Base-by-base conservation (phyloP, 768 basidiomycete genomes). In the Termitomyces sp. region DNA sequence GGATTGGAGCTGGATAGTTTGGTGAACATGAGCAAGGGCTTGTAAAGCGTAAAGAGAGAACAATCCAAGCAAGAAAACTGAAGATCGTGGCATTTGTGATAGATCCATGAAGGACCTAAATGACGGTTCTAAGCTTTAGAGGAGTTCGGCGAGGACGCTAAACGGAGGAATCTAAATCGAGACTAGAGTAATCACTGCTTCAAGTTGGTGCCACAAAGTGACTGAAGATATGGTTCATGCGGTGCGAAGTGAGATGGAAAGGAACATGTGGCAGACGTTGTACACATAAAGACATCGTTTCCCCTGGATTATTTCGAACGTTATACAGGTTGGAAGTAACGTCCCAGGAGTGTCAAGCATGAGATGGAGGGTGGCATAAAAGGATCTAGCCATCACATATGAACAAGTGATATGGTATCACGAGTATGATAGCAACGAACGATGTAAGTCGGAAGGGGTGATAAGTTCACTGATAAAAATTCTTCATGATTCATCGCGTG, bases 1-100 rank as follows among this genome's bases (percentile, higher is more conserved):
- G 30, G 63, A 57, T 15, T 61, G 52, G 2, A 66, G 53, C 44
- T 61, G 61, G 42, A 76, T 73, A n/a, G 67, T 75, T 27, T 74
- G 61, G 15, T 61, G 61, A 34, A 30, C 44, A 31, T 61, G 59
- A 15, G 45, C 61, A 33, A 57, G 34, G 9, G 51, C 47, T 54
- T 47, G 59, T 41, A 47, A 33, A 33, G 55, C 54, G 20, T 16
- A 31, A 31, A 62, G 48, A 51, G 58, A 39, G 42, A 47, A 33
- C 8, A 55, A 22, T 20, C 39, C 56, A 37, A 58, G 48, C 30
- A 51, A 60, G 36, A 50, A 20, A 22, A 34, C 42, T 24, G 27
- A 45, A 34, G 54, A 34, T 31, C 15, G 45, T 31, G 22, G 55
- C 58, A 59, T 62, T 20, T 30, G 27, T 31, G 46, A 16, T 44